Evolutionary conservation across 139 green algal genomes (phyloP), one percentile per base, ranked within the genome.

Genomic region (Ulvella scutata): DNA sequence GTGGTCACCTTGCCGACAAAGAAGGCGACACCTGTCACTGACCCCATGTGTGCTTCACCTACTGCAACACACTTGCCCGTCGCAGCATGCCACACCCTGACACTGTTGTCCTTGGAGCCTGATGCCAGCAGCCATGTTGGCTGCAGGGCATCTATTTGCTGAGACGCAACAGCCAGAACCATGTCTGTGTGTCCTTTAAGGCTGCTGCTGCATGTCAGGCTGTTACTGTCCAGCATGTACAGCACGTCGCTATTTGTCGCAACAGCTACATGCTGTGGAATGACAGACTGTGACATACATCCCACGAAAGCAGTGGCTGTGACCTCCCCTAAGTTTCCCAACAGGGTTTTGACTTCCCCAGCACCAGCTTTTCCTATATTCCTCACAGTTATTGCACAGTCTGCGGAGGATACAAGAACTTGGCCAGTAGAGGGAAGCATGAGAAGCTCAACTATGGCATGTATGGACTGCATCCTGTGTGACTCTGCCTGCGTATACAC

Each of bases 71-170:
- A 91, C 33, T 77, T 39, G 29, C 81, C 88, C 0, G 40, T 80
- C 20, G 36, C 4, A 6, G 82, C 61, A 34, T 89, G 78, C 94
- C 94, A 99, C 62, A 98, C 35, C 3, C 89, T 85, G 37, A 96
- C 83, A 35, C 81, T 89, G 73, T 88, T 84, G 84, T 99, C 94
- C 80, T 98, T 98, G 31, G 74, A 79, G 29, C 90, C 94, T 2
- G 88, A 92, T 2, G 82, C 81, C 37, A 91, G 74, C 67, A 90
- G 74, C 31, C 74, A 72, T 28, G 2, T 39, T 3, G n/a, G 38
- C 26, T 23, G 37, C 33, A 4, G 40, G 44, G 3, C 40, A 21
- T 43, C 33, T 37, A 82, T 43, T 3, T 36, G 38, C 39, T 79
- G 36, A 20, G 76, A 80, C 26, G 91, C 88, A 44, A 94, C 62